These are phyloP conservation scores for Chaetomium olivaceum DNA, from an alignment of 2,329 filamentous ascomycete species.

Conservation along the genomic window DNA sequence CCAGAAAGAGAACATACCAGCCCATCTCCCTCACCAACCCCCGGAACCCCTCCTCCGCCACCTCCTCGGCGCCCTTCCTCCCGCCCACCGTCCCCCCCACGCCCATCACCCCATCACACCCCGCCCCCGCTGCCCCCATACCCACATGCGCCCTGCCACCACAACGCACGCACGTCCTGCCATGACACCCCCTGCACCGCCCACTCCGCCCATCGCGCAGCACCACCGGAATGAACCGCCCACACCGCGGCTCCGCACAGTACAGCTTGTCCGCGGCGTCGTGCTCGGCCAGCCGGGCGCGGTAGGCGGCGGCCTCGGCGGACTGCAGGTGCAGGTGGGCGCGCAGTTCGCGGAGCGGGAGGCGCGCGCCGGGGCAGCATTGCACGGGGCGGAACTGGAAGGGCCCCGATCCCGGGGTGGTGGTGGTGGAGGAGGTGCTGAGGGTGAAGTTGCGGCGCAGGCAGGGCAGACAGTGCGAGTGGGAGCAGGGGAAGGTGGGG, in stretches of 20 bases:
- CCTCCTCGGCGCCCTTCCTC: not conserved
- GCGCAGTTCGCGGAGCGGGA: slow-evolving; percentile 16
- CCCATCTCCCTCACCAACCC: slow-evolving; percentile 9
- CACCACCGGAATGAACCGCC: slow-evolving; percentile 26
- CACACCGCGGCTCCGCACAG: slow-evolving; percentile 24
- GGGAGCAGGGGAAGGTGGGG: slow-evolving; percentile 2
- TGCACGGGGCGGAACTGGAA: slow-evolving; percentile 25
- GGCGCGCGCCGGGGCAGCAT: slow-evolving; percentile 23
- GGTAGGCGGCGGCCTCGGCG: slow-evolving; percentile 20
- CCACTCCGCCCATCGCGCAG: slow-evolving; percentile 13
- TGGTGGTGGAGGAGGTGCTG: not conserved
- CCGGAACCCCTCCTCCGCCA: slow-evolving; percentile 11
- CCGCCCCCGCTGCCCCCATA: no score
- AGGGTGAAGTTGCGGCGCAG: slow-evolving; percentile 19
- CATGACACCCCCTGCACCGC: slow-evolving; percentile 21
- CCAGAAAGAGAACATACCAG: slow-evolving; percentile 10
- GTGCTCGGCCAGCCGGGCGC: slow-evolving; percentile 24
- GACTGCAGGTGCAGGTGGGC: not conserved
- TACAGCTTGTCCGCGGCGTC: slow-evolving; percentile 22
- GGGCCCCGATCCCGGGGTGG: slow-evolving; percentile 1
- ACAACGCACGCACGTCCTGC: slow-evolving; percentile 24
- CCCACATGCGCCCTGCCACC: slow-evolving; percentile 14
- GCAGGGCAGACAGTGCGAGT: slow-evolving; percentile 19
- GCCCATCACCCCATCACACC: not conserved
- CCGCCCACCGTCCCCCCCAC: not conserved